Conservation (phyloP, 1,284 basidiomycete genomes). For the Termitomyces sp. region DNA sequence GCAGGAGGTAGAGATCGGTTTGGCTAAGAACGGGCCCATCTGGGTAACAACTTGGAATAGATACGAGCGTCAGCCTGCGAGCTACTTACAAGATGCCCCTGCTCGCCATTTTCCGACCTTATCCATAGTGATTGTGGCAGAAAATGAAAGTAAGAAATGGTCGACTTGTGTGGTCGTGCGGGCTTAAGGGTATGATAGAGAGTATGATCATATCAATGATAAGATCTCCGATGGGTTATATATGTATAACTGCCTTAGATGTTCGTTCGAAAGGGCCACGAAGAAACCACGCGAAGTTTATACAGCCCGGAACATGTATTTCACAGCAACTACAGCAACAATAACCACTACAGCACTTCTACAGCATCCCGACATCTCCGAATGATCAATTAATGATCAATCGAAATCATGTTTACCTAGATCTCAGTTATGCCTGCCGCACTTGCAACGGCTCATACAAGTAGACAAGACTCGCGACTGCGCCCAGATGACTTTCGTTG, state of each 20-base stretch:
- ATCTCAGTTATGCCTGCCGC: too few species aligned
- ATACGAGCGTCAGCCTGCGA: background rate
- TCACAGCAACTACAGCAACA: too few species aligned
- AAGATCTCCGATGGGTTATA: slow-evolving; percentile 3
- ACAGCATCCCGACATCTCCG: background rate
- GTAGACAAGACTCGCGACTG: background rate
- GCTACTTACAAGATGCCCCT: slow-evolving; percentile 15
- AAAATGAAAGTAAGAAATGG: background rate
- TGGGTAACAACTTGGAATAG: slow-evolving; percentile 24
- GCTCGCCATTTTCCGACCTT: slow-evolving; percentile 14
- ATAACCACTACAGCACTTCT: background rate
- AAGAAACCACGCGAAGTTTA: background rate
- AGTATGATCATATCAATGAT: slow-evolving; percentile 6
- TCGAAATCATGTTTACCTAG: too few species aligned
- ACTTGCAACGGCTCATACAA: too few species aligned
- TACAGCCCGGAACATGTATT: background rate
- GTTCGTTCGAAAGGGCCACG: background rate
- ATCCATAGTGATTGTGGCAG: slow-evolving; percentile 4
- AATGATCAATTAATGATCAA: too few species aligned
- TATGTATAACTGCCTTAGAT: background rate
- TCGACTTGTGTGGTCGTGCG: background rate
- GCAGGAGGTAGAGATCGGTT: slow-evolving; percentile 71
- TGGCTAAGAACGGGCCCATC: slow-evolving; percentile 74
- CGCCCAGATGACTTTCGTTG: slow-evolving; percentile 3
- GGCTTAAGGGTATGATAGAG: background rate